Evolutionary conservation across 805 yeast species (phyloP), one percentile per base, ranked within the genome.

Genomic region (Wickerhamiella sorbophila): DNA sequence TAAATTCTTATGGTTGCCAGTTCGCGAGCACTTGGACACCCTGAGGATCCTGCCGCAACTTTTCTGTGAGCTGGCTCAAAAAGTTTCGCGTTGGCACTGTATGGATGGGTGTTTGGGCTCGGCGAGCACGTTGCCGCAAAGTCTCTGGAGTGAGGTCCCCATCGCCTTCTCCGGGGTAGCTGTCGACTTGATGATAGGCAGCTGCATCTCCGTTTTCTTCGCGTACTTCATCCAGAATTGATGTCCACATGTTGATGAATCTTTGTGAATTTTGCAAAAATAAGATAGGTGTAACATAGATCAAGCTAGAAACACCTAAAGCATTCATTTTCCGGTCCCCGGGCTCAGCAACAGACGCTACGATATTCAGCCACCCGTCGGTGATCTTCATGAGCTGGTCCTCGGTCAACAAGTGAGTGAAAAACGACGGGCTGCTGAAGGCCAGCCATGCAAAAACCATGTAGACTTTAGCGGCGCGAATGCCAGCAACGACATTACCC

Each of bases 221-320:
- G 43, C 76, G 72, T 12, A 80, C 67, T 54, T 85, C 94, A 51
- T 87, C 95, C 38, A 83, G 55, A 45, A 79, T 67, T 39, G 70
- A 63, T 3, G 67, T 60, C 74, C 75, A 70, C 5, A 69, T 48
- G 2, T 65, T 58, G 4, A 72, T 57, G 9, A 64, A 50, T 2
- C 56, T 54, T 1, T 21, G 34, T 22, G 41, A 31, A 18, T 17
- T 18, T 17, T 27, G 22, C 18, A 15, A n/a, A 29, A 46, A 37
- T 15, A 46, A 36, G n/a, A 36, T 37, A 1, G 53, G 52, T 19
- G 33, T 16, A 9, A 39, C 42, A 10, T 33, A 14, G 14, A 46
- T 32, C 15, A 44, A 18, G 6, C 46, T 42, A 3, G 53, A 35
- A 10, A 45, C 29, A 0, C 83, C 91, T 44, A 83, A 57, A 3